Evolutionary conservation across 352 stramenopile species (phyloP), one percentile per base, ranked within the genome.

Genomic region (Pythium diclinum): DNA sequence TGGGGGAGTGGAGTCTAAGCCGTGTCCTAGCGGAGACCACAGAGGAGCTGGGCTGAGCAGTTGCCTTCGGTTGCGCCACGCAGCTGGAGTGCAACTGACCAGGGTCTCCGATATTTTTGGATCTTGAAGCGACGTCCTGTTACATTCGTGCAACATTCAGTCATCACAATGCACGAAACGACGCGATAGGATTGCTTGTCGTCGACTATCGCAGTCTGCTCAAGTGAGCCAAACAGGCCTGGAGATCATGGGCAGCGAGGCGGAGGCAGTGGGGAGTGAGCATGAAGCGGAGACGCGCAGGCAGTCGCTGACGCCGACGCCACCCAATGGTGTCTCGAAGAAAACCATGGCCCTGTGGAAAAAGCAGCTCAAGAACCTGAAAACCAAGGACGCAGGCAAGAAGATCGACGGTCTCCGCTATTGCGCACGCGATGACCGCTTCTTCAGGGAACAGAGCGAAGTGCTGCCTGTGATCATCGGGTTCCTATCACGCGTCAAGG

Each of bases 341-440:
- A 72, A 72, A 54, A 72, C 65, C 0, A 55, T 65, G 1, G 59
- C 59, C n/a, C 23, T 56, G 33, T 72, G 65, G 65, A 92, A 87
- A 38, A 88, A 80, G 57, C 78, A 85, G 42, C 42, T 67, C 59
- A 89, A 88, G 61, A 74, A 76, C 33, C 68, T 92, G 17, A 90
- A 89, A 55, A 61, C 74, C n/a, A 92, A 88, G 74, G 81, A 92
- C 59, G 38, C 67, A 0, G 71, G 40, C 51, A 92, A 87, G 66
- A 92, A 89, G 34, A 70, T 77, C 11, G 79, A 88, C n/a, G 81
- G 72, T 0, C 56, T 86, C 11, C 69, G 58, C 17, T 88, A 82
- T 58, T 89, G 79, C 28, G 69, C 64, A 3, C 68, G 84, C 46
- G 73, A 87, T 47, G 73, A 83, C 16, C 53, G 58, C 30, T 92